Conservation (phyloP, 2,329 filamentous ascomycete species). For the Colletotrichum sp. region DNA sequence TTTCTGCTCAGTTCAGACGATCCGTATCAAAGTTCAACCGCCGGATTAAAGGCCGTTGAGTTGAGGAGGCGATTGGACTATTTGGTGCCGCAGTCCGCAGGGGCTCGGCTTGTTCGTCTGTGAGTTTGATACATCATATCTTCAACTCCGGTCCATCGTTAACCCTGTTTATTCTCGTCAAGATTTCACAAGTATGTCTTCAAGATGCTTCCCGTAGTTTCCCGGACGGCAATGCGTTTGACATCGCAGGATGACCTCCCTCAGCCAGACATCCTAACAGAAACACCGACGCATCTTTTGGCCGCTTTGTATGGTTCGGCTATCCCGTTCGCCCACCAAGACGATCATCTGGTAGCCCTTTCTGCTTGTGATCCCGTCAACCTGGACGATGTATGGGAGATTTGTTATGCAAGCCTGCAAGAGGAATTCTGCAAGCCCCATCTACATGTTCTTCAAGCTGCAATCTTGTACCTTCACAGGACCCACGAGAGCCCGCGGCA, state of each 20-base stretch:
- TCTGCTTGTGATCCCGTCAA: not conserved
- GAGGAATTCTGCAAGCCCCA: not conserved
- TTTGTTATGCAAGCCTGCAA: not conserved
- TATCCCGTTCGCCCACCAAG: not conserved
- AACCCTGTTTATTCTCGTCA: not conserved
- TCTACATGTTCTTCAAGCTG: not conserved
- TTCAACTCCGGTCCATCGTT: not conserved
- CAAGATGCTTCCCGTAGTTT: not conserved
- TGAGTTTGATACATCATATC: not conserved
- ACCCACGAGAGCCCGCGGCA: not conserved
- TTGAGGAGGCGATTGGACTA: not conserved
- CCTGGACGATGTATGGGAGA: not conserved
- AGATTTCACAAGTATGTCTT: not conserved
- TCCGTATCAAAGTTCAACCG: not conserved
- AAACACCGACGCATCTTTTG: not conserved
- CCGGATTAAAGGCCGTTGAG: too few relatives aligned
- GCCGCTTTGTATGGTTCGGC: not conserved
- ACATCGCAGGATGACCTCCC: not conserved
- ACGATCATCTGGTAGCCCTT: not conserved
- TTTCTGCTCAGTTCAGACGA: slow-evolving; percentile 21
- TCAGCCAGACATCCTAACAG: not conserved
- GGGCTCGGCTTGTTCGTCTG: not conserved
- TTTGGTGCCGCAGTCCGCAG: not conserved
- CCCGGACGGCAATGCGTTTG: not conserved
- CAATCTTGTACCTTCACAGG: not conserved